Evolutionary conservation across 2,329 filamentous ascomycete species (phyloP), one percentile per base, ranked within the genome.

Genomic region (Camillea tinctor): DNA sequence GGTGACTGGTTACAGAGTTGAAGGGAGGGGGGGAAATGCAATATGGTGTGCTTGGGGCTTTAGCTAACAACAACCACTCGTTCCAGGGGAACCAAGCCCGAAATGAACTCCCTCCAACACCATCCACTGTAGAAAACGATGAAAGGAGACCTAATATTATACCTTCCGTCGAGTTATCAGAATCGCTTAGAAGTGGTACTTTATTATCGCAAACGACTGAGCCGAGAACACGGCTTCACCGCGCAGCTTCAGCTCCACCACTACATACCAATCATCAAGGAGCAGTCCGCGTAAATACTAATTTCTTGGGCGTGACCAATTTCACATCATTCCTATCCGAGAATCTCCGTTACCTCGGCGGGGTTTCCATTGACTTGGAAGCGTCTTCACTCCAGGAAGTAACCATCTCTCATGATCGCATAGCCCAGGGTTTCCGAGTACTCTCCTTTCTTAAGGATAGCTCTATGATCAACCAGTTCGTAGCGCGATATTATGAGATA

Each of bases 401-500:
- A 2, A 64, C 64, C 54, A 58, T 74, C 40, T 71, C 71, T n/a
- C 62, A 70, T 52, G 72, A 73, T 26, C 68, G 68, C 13, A 71
- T 75, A 21, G 62, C 63, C 9, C 69, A 69, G 50, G 72, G 73
- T 15, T 72, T 69, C 48, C 69, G 72, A 44, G 60, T 72, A 3
- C 70, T 76, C 7, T 64, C 68, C 8, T 73, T 75, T 53, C 57
- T 75, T 48, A 72, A 70, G 56, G 68, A 75, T 40, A 61, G 64
- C 22, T 58, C 55, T n/a, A 59, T 71, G 58, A 64, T 75, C 15
- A 69, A 72, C 48, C 65, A 66, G 6, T 70, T 75, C 19, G 63
- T 74, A 19, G 60, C 67, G 2, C 69, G 67, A 7, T 72, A 64
- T 52, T 73, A 69, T 24, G 71, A 73, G 30, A 64, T 71, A 19